Conservation (phyloP, 2,329 filamentous ascomycete species). For the Aureobasidium sp. region DNA sequence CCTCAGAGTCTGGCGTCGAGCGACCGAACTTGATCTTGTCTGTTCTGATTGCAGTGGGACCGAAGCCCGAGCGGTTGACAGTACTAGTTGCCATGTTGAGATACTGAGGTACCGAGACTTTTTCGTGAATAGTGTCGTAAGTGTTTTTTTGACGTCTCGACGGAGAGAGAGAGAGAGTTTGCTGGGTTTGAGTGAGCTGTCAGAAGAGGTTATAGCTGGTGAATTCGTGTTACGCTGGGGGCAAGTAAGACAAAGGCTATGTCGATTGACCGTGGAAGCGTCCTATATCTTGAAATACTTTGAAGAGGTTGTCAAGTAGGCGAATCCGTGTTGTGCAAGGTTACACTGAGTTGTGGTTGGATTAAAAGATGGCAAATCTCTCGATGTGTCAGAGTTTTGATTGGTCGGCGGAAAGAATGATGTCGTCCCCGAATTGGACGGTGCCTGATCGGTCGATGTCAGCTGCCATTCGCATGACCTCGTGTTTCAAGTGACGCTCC, state of each 20-base stretch:
- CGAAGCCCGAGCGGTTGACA: constrained; percentile 1
- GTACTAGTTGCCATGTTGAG: neutral
- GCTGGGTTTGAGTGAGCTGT: neutral
- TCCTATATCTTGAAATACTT: constrained; percentile 4
- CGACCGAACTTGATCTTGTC: constrained; percentile 10
- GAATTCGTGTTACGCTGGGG: neutral
- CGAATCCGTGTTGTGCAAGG: neutral
- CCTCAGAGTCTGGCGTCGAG: constrained; percentile 28
- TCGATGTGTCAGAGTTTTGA: neutral
- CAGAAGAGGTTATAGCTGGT: neutral
- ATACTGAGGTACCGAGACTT: too few relatives aligned
- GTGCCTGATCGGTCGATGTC: neutral
- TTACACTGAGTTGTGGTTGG: neutral
- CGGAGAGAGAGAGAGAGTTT: too few relatives aligned
- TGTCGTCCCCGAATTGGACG: neutral
- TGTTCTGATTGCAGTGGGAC: neutral
- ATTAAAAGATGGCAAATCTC: neutral
- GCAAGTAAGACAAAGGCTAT: neutral
- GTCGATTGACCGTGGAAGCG: neutral
- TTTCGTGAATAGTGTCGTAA: too few relatives aligned
- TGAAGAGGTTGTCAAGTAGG: neutral
- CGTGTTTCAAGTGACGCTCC: neutral
- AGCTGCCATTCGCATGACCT: neutral
- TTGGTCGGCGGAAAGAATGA: neutral
- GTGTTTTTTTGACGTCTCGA: too few relatives aligned